Percentiles rank a stretch among this genome's conserved stretches.
phyloP scores from a whole-genome alignment of 345 rosid genomes.

The Eucalyptus cloeziana region DNA sequence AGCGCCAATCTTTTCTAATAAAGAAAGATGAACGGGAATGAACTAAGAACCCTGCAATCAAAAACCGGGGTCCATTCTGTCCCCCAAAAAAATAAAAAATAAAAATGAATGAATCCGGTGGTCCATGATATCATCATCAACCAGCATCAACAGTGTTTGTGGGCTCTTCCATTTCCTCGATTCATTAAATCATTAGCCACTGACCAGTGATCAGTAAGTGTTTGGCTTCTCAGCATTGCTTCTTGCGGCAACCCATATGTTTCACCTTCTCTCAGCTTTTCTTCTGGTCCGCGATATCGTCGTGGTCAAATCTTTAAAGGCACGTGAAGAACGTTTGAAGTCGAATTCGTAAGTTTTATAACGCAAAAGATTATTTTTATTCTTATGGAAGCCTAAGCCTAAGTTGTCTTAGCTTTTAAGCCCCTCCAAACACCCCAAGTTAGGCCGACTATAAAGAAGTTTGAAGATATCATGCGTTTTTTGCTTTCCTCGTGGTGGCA shows the following conservation, averaged over 20 bases:
- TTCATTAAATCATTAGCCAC: background rate
- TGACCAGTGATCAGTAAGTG: background rate
- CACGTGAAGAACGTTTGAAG: background rate
- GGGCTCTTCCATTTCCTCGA: background rate
- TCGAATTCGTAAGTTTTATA: background rate
- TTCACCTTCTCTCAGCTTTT: background rate
- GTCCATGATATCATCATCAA: background rate
- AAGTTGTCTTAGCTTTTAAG: background rate
- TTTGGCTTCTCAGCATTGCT: background rate
- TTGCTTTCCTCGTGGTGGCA: background rate
- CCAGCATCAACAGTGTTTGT: background rate
- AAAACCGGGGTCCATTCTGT: background rate
- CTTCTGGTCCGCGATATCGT: background rate
- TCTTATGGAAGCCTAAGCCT: background rate
- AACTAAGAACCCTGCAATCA: background rate
- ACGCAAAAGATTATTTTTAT: background rate
- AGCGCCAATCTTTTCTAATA: background rate
- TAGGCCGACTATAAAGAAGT: background rate
- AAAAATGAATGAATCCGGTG: background rate
- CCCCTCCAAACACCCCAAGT: background rate
- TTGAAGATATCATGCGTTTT: background rate
- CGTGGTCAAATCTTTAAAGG: background rate
- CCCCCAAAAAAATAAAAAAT: background rate
- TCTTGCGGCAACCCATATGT: background rate
- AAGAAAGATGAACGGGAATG: background rate